Evolutionary conservation across 495 filamentous ascomycete genomes (phyloP), one percentile per base, ranked within the genome.

Genomic region (Thermochaetoides thermophila): DNA sequence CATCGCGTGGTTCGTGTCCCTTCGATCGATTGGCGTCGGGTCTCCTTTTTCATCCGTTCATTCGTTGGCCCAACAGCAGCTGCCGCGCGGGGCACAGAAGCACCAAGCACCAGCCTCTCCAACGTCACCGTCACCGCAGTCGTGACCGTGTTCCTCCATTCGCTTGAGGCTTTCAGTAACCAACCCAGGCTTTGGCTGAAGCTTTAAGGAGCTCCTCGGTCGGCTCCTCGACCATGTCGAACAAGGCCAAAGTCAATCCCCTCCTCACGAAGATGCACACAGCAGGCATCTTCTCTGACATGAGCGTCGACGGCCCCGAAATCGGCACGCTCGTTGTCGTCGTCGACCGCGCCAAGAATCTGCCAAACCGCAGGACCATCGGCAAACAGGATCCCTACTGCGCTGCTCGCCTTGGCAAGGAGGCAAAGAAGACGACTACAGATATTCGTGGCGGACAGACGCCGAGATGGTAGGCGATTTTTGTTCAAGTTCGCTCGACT

Each of bases 321-420:
- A 93, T 96, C 52, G 89, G 89, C 24, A 95, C 84, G 0, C 64
- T 99, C 43, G 84, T 99, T 28, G 68, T 84, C 24, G 74, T 99
- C 40, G 68, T 99, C 40, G 91, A 99, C 56, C 71, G 81, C 29
- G 83, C 80, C 33, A 96, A 91, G 69, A 99, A 99, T 52, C 63
- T 99, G 34, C 89, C 91, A 25, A 99, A 96, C 55, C 63, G 84
- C 39, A 87, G 87, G 63, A 84, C 84, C 2, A 92, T 96, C 67
- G 87, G 91, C 34, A 99, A 99, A 61, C 89, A 99, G 60, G 84
- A 95, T 53, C 86, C 91, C 5, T 99, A 95, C 52, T 94, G 85
- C 57, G 87, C 91, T 29, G 84, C 82, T 22, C 69, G 89, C 27
- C 57, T 99, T 19, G 89, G 87, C 7, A 99, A 99, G 55, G 87